These are phyloP conservation scores for Aureobasidium lini DNA, from an alignment of 2,329 filamentous ascomycete species.

Conservation along the genomic window DNA sequence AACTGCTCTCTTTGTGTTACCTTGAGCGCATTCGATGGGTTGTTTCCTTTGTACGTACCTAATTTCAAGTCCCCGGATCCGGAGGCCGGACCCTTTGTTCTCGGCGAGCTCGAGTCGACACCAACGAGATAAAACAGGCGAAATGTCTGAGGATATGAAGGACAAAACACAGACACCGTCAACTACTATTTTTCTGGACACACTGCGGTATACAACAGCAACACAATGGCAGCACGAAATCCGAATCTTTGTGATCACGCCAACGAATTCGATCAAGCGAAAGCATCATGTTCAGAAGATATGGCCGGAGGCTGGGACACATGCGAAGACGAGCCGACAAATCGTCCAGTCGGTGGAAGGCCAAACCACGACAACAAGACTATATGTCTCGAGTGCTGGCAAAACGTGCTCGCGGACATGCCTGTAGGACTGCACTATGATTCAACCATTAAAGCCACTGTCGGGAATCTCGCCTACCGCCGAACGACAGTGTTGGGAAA, in stretches of 20 bases:
- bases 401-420: neutral
- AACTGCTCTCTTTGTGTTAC: neutral
- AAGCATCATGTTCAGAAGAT: too few species aligned
- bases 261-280: too few species aligned
- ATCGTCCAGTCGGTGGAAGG: neutral
- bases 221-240: too few species aligned
- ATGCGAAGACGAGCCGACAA: neutral
- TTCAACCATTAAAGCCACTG: too few species aligned
- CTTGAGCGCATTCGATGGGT: neutral
- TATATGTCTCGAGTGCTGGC: neutral
- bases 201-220: too few species aligned
- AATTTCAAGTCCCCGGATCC: neutral
- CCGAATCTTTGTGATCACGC: too few species aligned
- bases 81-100: neutral
- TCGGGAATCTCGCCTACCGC: neutral
- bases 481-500: neutral
- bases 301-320: neutral
- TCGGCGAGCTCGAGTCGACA: neutral
- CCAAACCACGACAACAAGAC: neutral
- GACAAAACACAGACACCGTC: neutral
- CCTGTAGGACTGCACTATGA: neutral
- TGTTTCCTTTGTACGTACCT: neutral
- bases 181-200: too few species aligned
- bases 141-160: neutral
- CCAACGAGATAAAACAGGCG: neutral